Evolutionary conservation across 768 basidiomycete genomes (phyloP).

Genomic region (Pleurotus ostreatus): DNA sequence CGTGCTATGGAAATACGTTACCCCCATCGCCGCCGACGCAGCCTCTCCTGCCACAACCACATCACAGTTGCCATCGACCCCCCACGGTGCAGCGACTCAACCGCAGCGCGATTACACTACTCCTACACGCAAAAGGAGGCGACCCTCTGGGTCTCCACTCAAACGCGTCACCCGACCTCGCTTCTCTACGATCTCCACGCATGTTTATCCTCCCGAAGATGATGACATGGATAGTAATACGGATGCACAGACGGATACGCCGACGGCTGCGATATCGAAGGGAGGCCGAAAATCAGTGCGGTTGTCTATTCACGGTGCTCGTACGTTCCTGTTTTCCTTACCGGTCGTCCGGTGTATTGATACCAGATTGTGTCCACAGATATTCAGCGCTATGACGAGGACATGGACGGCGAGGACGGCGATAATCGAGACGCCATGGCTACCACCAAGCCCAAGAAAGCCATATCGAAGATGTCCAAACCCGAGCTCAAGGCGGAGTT

Average conservation of each 20-base stretch:
- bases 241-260: background rate
- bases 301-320: background rate
- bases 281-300: constrained; percentile 4
- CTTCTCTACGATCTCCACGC: constrained; percentile 9
- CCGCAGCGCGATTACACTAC: too few relatives aligned
- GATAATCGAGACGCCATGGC: background rate
- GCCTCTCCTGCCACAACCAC: background rate
- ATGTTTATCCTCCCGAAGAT: background rate
- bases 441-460: constrained; percentile 15
- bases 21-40: constrained; percentile 10
- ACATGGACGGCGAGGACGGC: background rate
- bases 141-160: constrained; percentile 5
- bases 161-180: background rate
- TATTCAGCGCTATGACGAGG: background rate
- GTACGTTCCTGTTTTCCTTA: background rate
- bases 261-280: background rate
- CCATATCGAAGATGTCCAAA: constrained; percentile 33
- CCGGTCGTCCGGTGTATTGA: background rate
- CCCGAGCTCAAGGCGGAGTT: constrained; percentile 19
- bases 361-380: too few relatives aligned
- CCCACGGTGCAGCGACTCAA: too few relatives aligned
- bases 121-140: background rate
- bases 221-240: background rate
- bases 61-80: constrained; percentile 1
- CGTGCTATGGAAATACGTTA: constrained; percentile 34